These are phyloP conservation scores for Quercus alba DNA, from an alignment of 306 rosid genomes.

Conservation along the genomic window DNA sequence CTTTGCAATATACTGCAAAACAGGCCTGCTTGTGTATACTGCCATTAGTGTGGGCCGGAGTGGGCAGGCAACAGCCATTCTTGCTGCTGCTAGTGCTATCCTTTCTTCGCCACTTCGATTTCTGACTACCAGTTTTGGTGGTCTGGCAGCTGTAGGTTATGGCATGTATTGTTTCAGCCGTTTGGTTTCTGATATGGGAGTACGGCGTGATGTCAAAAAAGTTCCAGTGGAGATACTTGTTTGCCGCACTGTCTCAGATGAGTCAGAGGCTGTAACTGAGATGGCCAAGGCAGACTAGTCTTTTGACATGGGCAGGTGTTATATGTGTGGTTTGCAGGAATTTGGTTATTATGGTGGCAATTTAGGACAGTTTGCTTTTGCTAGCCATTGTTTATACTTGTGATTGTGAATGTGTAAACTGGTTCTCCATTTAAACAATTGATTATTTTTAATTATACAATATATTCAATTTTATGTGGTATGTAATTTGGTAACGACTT, in stretches of 20 bases:
- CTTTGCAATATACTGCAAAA: conserved; percentile 85
- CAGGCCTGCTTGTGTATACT: conserved; percentile 48
- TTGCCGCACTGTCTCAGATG: conserved; percentile 18
- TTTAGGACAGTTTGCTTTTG: background rate
- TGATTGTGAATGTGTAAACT: background rate
- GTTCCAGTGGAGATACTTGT: conserved; percentile 57
- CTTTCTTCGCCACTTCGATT: conserved; percentile 35
- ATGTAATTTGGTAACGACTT: too few species aligned
- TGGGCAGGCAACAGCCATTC: conserved; percentile 54
- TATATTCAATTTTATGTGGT: too few species aligned
- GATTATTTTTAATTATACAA: background rate
- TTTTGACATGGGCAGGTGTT: background rate
- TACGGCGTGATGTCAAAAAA: conserved; percentile 46
- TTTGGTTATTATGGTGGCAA: background rate
- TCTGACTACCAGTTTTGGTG: conserved; percentile 25
- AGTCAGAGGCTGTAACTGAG: conserved; percentile 22
- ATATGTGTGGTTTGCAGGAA: too few species aligned
- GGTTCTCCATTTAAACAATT: background rate
- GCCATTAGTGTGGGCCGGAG: conserved; percentile 46
- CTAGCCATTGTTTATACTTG: background rate
- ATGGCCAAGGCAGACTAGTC: conserved; percentile 2
- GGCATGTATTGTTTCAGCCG: conserved; percentile 48
- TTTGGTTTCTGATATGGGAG: conserved; percentile 48
- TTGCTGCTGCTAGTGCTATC: conserved; percentile 43
- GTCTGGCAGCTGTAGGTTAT: conserved; percentile 35